Conservation (phyloP, 2,329 filamentous ascomycete genomes). For the Trichoderma sp. region DNA sequence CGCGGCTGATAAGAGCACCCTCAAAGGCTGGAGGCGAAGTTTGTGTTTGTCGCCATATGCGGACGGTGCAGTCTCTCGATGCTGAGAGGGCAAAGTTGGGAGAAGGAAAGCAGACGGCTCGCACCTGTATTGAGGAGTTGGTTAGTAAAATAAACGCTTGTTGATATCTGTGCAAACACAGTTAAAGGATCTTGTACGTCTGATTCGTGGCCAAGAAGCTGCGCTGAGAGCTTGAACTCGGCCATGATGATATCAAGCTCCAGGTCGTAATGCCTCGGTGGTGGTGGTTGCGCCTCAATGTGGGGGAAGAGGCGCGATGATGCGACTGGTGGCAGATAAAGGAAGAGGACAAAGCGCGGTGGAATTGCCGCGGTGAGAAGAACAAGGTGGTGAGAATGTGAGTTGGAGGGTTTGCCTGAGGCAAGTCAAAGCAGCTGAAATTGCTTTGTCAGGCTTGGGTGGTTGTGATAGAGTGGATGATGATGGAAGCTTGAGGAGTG, state of each 20-base stretch:
- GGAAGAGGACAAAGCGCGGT: not conserved
- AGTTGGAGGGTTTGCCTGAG: not conserved
- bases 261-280: not conserved
- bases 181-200: constrained; percentile 62
- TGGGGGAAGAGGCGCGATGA: constrained; percentile 20
- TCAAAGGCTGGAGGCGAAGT: constrained; percentile 69
- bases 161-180: not conserved
- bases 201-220: constrained; percentile 83
- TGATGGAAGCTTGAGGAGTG: constrained; percentile 32
- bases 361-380: not conserved
- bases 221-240: constrained; percentile 91
- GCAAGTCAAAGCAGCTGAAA: not conserved
- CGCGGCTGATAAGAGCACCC: constrained; percentile 72
- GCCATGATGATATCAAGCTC: constrained; percentile 49
- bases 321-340: not conserved
- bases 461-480: constrained; percentile 18
- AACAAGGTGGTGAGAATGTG: constrained; percentile 20
- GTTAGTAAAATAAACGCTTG: constrained; percentile 19
- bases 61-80: constrained; percentile 87
- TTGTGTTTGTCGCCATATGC: constrained; percentile 72
- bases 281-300: constrained; percentile 2
- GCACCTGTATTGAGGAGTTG: constrained; percentile 60
- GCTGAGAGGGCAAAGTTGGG: constrained; percentile 74
- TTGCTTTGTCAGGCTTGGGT: constrained; percentile 17
- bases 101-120: constrained; percentile 75